Evolutionary conservation across 2,329 filamentous ascomycete species (phyloP).

Genomic region (Ophiocordyceps polyrhachis-furcata): DNA sequence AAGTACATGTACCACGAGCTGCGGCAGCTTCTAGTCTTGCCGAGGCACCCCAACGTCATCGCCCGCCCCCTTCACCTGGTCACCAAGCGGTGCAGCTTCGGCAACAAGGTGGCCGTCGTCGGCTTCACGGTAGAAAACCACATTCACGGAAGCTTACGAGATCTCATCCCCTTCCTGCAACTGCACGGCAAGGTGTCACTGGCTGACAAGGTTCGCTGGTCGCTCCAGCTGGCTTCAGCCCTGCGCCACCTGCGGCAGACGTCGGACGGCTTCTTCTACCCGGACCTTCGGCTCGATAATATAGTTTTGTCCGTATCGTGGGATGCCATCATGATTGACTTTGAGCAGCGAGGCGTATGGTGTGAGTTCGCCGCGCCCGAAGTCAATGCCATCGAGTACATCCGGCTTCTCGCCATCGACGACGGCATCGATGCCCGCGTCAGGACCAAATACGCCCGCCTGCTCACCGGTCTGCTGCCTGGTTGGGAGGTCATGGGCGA

Average conservation of each 20-base stretch:
- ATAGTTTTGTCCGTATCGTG: slow-evolving; percentile 29
- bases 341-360: slow-evolving; percentile 45
- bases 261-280: slow-evolving; percentile 28
- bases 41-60: slow-evolving; percentile 34
- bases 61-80: slow-evolving; percentile 32
- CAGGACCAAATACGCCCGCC: slow-evolving; percentile 19
- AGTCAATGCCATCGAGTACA: slow-evolving; percentile 38
- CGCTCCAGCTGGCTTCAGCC: slow-evolving; percentile 30
- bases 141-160: slow-evolving; percentile 32
- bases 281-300: slow-evolving; percentile 41
- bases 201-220: slow-evolving; percentile 32
- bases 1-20: slow-evolving; percentile 46
- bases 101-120: slow-evolving; percentile 32
- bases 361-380: slow-evolving; percentile 42
- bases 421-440: slow-evolving; percentile 23
- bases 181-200: slow-evolving; percentile 24
- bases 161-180: slow-evolving; percentile 31
- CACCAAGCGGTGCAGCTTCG: slow-evolving; percentile 36
- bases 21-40: slow-evolving; percentile 31
- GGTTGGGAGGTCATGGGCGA: slow-evolving; percentile 22
- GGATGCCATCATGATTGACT: slow-evolving; percentile 38
- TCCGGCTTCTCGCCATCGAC: slow-evolving; percentile 32
- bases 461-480: slow-evolving; percentile 25
- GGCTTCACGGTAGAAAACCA: slow-evolving; percentile 40
- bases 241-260: slow-evolving; percentile 28